Conservation (phyloP, 805 yeast species). For the Myxozyma lipomycoides region DNA sequence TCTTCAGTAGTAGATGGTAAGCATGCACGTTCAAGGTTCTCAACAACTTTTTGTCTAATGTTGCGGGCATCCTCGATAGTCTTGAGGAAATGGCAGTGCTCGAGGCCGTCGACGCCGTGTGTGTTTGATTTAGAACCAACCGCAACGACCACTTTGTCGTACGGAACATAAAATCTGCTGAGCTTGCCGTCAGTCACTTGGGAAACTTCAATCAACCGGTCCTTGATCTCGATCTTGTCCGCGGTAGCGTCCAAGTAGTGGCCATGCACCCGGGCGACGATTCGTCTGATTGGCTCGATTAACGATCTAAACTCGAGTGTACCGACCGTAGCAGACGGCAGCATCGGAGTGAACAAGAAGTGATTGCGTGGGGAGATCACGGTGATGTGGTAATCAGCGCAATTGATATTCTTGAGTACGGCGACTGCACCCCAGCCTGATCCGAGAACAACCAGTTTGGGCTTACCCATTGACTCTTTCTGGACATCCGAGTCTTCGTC, state of each 20-base stretch:
- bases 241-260: slow-evolving; percentile 63
- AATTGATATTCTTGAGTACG: slow-evolving; percentile 74
- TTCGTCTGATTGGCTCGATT: slow-evolving; percentile 59
- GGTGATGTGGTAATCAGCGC: slow-evolving; percentile 80
- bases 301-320: slow-evolving; percentile 51
- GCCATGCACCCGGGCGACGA: slow-evolving; percentile 51
- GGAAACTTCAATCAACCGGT: slow-evolving; percentile 55
- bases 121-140: slow-evolving; percentile 67
- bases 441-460: slow-evolving; percentile 52
- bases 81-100: slow-evolving; percentile 57
- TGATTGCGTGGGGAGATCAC: slow-evolving; percentile 92
- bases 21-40: slow-evolving; percentile 57
- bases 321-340: slow-evolving; percentile 94
- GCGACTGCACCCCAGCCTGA: slow-evolving; percentile 90
- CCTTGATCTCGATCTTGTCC: slow-evolving; percentile 53
- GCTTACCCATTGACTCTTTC: slow-evolving; percentile 19
- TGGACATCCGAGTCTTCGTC: slow-evolving; percentile 49
- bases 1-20: slow-evolving; percentile 61
- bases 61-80: slow-evolving; percentile 62
- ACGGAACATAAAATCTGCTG: slow-evolving; percentile 57
- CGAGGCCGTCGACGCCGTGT: slow-evolving; percentile 67
- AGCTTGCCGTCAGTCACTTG: slow-evolving; percentile 45
- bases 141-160: slow-evolving; percentile 63
- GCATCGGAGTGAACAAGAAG: slow-evolving; percentile 84
- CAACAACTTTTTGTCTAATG: slow-evolving; percentile 53